Base-by-base conservation (phyloP, 805 yeast species). In the Vanderwaltozyma verrucispora region DNA sequence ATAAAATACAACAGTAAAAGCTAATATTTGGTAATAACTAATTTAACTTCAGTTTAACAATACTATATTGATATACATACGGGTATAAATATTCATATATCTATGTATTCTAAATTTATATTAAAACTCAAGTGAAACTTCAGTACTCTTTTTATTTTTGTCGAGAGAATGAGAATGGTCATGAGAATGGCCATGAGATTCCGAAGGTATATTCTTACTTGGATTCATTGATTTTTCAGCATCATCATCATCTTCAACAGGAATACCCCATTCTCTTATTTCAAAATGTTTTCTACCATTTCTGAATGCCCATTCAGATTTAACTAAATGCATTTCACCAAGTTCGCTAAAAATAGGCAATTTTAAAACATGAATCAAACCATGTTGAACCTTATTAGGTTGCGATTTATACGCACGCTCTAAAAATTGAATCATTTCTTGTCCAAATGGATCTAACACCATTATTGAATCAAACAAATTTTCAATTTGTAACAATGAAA, bases 221-320 rank as follows among this genome's bases (percentile, higher is more conserved):
- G 15, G 20, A n/a, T 36, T 28, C 4, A 19, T 32, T 28, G 13
- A n/a, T 23, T 21, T 11, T 20, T 12, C 28, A 17, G 30, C 63
- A 5, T 63, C 71, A 13, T 69, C 80, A n/a, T 69, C 82, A 40
- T 81, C 94, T 40, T 87, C 96, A 2, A 89, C 95, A 0, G 98
- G 97, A 35, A 92, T 92, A n/a, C 95, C 85, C 95, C 96, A 92
- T 51, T 79, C 85, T 47, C 84, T 89, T 37, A 92, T 80, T 51
- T 84, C 95, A 54, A 89, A 86, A 49, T 72, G 77, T 57, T 77
- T 75, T 44, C 82, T 72, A 12, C 95, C 89, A 46, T 86, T 84
- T 53, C 79, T 78, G 63, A 88, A 89, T 5, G 95, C 86, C 57
- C 74, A 80, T 59, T 88, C 96, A 41, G 82, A 79, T 40, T 68